A percentile compares a stretch with the other conserved stretches of the same genome.
Conservation (phyloP, 2,329 filamentous ascomycete species). For the Phialophora tarda region DNA sequence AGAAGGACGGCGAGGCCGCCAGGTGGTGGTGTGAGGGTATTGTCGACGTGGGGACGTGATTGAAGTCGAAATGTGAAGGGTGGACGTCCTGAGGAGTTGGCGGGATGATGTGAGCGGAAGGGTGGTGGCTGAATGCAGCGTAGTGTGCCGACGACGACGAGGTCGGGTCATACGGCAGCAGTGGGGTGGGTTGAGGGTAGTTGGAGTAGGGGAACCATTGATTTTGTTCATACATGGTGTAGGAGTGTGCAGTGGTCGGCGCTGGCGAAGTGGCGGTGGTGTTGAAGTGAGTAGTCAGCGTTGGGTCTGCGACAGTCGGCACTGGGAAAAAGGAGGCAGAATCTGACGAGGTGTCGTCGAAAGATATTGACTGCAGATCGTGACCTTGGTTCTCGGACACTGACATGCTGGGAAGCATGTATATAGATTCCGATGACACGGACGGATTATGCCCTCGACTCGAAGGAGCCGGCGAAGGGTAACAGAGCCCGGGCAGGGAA, state of each 20-base stretch:
- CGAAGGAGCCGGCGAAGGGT: constrained; percentile 39
- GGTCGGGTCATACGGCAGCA: constrained; percentile 34
- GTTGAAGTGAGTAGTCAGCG: constrained; percentile 28
- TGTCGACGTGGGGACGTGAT: constrained; percentile 24
- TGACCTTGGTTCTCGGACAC: constrained; percentile 28
- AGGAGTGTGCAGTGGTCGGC: constrained; percentile 22
- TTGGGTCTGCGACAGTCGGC: constrained; percentile 30
- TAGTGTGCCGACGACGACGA: constrained; percentile 20
- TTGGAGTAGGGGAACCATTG: constrained; percentile 35
- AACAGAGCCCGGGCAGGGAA: constrained; percentile 33
- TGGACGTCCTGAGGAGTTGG: constrained; percentile 37
- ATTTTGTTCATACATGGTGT: constrained; percentile 35
- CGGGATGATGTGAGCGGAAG: constrained; percentile 35
- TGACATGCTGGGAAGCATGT: constrained; percentile 30
- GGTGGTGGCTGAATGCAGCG: constrained; percentile 21
- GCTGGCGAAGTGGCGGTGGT: constrained; percentile 3
- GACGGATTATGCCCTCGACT: constrained; percentile 33
- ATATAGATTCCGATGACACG: constrained; percentile 35
- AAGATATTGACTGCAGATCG: constrained; percentile 33
- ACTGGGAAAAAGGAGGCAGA: constrained; percentile 35
- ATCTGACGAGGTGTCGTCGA: constrained; percentile 31
- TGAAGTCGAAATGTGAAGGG: constrained; percentile 36
- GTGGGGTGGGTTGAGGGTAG: constrained; percentile 30
- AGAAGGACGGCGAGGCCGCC: constrained; percentile 34
- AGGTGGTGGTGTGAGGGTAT: constrained; percentile 30